Percentiles rank a stretch among this genome's conserved stretches.
phyloP scores from a whole-genome alignment of 768 basidiomycete species.

The Phaeolepiota aurea region DNA sequence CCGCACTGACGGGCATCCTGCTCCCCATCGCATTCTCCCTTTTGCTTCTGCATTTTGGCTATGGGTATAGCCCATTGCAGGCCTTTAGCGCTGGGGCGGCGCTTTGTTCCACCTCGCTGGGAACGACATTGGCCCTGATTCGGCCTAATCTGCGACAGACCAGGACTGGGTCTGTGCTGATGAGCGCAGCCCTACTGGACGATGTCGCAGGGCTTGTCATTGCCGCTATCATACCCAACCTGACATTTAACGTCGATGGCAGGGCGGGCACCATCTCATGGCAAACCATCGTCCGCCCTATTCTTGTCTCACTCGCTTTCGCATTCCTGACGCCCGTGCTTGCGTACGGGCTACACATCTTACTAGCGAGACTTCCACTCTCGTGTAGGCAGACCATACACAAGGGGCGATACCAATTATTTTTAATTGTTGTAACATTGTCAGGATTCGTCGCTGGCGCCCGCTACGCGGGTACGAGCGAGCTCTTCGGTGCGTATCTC shows the following conservation, averaged over 20 bases:
- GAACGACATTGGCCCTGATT: slow-evolving; percentile 58
- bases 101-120: slow-evolving; percentile 55
- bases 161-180: slow-evolving; percentile 46
- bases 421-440: slow-evolving; percentile 27
- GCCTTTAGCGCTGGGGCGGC: slow-evolving; percentile 57
- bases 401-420: slow-evolving; percentile 15
- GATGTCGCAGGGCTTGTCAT: slow-evolving; percentile 58
- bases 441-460: slow-evolving; percentile 39
- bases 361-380: slow-evolving; percentile 2
- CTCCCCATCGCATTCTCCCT: slow-evolving; percentile 43
- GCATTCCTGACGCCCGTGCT: slow-evolving; percentile 28
- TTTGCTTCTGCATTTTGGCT: slow-evolving; percentile 32
- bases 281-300: slow-evolving; percentile 39
- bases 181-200: slow-evolving; percentile 58
- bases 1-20: slow-evolving; percentile 41
- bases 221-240: slow-evolving; percentile 39
- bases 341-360: slow-evolving; percentile 11
- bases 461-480: slow-evolving; percentile 48
- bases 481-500: slow-evolving; percentile 56
- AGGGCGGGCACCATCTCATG: slow-evolving; percentile 10
- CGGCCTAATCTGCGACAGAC: slow-evolving; percentile 37
- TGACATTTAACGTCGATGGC: slow-evolving; percentile 16
- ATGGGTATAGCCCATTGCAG: slow-evolving; percentile 30
- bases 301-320: slow-evolving; percentile 48
- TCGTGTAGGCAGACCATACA: slow-evolving; percentile 5